phyloP scores from a whole-genome alignment of 768 basidiomycete genomes.

The Leccinellum albellum region DNA sequence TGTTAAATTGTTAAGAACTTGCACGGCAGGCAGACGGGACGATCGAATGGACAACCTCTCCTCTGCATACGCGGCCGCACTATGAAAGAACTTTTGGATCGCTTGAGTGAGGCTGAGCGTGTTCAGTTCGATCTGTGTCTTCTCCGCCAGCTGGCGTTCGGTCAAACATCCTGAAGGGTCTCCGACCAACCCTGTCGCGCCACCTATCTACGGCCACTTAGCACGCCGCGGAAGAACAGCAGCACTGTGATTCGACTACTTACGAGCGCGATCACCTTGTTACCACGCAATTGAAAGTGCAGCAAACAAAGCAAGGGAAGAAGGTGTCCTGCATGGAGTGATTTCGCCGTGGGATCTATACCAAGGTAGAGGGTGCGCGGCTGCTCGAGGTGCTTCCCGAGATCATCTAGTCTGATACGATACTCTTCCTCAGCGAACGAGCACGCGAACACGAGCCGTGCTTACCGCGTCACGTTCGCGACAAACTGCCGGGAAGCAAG shows the following conservation, averaged over 20 bases:
- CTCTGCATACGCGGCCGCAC: slow-evolving; percentile 60
- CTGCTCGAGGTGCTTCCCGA: slow-evolving; percentile 31
- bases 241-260: slow-evolving; percentile 26
- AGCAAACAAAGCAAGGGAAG: slow-evolving; percentile 82
- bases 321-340: slow-evolving; percentile 92
- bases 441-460: neutral
- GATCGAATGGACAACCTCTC: slow-evolving; percentile 24
- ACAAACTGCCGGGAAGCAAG: slow-evolving; percentile 31
- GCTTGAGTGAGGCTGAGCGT: slow-evolving; percentile 57
- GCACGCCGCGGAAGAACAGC: neutral
- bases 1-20: slow-evolving; percentile 62
- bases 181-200: slow-evolving; percentile 93
- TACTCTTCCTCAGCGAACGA: neutral
- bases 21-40: slow-evolving; percentile 23
- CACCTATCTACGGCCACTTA: slow-evolving; percentile 70
- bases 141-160: slow-evolving; percentile 71
- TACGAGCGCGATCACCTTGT: slow-evolving; percentile 80
- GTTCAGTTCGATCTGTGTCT: slow-evolving; percentile 60
- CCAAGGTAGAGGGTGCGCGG: slow-evolving; percentile 74
- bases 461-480: slow-evolving; percentile 37
- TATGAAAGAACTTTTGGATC: slow-evolving; percentile 68
- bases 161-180: slow-evolving; percentile 89
- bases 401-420: slow-evolving; percentile 41
- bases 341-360: slow-evolving; percentile 86
- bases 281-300: slow-evolving; percentile 86